These are phyloP conservation scores for Paracorniculantispora psalliotae DNA, from an alignment of 2,329 filamentous ascomycete species.

Conservation along the genomic window DNA sequence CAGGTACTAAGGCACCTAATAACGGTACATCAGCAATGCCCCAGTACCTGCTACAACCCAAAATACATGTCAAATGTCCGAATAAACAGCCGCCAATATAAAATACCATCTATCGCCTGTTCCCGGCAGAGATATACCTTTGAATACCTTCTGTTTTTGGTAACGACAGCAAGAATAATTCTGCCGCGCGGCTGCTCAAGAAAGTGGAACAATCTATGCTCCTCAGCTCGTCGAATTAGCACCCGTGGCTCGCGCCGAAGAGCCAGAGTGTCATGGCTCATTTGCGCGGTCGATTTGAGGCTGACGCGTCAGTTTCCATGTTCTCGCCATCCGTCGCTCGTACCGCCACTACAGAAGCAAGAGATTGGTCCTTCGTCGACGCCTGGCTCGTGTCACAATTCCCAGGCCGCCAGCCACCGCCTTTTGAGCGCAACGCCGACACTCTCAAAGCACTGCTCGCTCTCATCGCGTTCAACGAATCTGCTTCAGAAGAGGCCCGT, in stretches of 20 bases:
- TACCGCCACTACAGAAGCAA: slow-evolving; percentile 73
- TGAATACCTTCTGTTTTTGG: too few species aligned
- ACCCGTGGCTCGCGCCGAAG: not conserved
- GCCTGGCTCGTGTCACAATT: slow-evolving; percentile 73
- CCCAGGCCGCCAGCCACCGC: slow-evolving; percentile 55
- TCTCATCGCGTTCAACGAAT: slow-evolving; percentile 70
- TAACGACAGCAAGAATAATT: too few species aligned
- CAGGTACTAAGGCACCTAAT: too few species aligned
- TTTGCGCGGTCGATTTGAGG: slow-evolving; percentile 21
- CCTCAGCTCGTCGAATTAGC: not conserved
- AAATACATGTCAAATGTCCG: too few species aligned
- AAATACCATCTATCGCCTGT: too few species aligned
- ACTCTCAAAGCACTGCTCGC: slow-evolving; percentile 72
- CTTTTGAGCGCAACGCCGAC: slow-evolving; percentile 82
- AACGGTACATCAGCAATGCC: too few species aligned
- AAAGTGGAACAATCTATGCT: not conserved
- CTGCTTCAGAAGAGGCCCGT: slow-evolving; percentile 64
- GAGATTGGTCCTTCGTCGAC: slow-evolving; percentile 88
- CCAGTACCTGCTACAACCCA: too few species aligned
- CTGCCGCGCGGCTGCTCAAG: too few species aligned
- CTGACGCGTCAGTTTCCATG: slow-evolving; percentile 43
- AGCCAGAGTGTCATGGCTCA: slow-evolving; percentile 32
- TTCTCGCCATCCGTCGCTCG: slow-evolving; percentile 66
- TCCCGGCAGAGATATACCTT: too few species aligned
- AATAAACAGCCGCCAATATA: too few species aligned